Evolutionary conservation across 768 basidiomycete genomes (phyloP).

Genomic region (Tulasnella sp.): DNA sequence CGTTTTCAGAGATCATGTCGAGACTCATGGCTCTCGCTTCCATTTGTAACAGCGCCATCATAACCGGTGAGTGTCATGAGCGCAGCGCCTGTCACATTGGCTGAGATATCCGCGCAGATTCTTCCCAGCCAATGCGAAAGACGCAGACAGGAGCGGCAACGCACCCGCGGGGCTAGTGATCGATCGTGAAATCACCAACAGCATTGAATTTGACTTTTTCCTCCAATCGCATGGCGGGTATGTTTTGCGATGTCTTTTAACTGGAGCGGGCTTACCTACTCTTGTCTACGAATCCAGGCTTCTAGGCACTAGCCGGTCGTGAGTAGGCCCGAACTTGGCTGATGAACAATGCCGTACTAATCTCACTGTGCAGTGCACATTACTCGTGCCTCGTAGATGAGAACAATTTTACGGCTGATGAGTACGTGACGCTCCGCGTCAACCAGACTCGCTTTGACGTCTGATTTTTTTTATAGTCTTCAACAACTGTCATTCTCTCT

Average conservation of each 20-base stretch:
- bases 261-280: too few relatives aligned
- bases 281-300: background rate
- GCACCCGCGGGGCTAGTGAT: slow-evolving; percentile 70
- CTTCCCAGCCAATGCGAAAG: slow-evolving; percentile 37
- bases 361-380: background rate
- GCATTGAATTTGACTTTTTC: slow-evolving; percentile 68
- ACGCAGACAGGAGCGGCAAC: slow-evolving; percentile 60
- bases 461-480: background rate
- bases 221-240: slow-evolving; percentile 62
- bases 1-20: too few relatives aligned
- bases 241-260: background rate
- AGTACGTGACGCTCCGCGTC: slow-evolving; percentile 37
- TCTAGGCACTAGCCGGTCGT: slow-evolving; percentile 1
- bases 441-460: background rate
- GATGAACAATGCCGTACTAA: background rate
- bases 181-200: slow-evolving; percentile 39
- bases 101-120: slow-evolving; percentile 24
- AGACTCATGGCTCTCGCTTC: background rate
- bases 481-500: slow-evolving; percentile 6
- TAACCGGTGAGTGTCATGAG: slow-evolving; percentile 32
- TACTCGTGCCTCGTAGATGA: slow-evolving; percentile 9
- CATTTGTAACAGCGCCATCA: slow-evolving; percentile 40
- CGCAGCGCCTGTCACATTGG: background rate
- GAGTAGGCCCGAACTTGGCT: background rate
- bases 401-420: slow-evolving; percentile 8